Conservation (phyloP, 257 asterid species). For the Plantago major region DNA sequence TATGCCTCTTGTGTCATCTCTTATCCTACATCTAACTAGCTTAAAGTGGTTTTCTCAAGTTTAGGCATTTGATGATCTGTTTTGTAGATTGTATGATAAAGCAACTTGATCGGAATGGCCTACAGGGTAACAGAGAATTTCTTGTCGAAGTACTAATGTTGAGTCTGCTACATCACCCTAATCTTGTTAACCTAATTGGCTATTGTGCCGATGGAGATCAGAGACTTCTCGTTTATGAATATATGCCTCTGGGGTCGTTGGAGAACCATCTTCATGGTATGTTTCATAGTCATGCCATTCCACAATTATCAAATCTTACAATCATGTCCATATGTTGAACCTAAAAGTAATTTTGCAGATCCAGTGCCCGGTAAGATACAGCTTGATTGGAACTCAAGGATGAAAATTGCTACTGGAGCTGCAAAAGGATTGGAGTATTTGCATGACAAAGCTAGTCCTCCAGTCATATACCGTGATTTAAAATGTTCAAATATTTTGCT, state of each 20-base stretch:
- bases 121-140: constrained; percentile 89
- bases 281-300: neutral
- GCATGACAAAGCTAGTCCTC: constrained; percentile 89
- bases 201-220: constrained; percentile 97
- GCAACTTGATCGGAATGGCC: constrained; percentile 90
- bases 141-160: constrained; percentile 88
- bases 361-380: constrained; percentile 45
- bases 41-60: constrained; percentile 1
- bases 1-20: constrained; percentile 18
- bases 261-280: constrained; percentile 89
- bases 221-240: constrained; percentile 83
- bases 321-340: constrained; percentile 8
- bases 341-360: constrained; percentile 36
- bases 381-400: constrained; percentile 89
- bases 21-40: neutral
- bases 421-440: constrained; percentile 92
- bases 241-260: constrained; percentile 82
- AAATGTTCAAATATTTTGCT: constrained; percentile 93
- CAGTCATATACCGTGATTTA: constrained; percentile 87
- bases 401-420: constrained; percentile 97
- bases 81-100: constrained; percentile 79
- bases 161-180: too few relatives aligned
- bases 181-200: constrained; percentile 86
- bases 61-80: neutral
- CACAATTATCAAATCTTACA: neutral